phyloP scores from a whole-genome alignment of 331 rosid genomes.

The Spiraea crenata region DNA sequence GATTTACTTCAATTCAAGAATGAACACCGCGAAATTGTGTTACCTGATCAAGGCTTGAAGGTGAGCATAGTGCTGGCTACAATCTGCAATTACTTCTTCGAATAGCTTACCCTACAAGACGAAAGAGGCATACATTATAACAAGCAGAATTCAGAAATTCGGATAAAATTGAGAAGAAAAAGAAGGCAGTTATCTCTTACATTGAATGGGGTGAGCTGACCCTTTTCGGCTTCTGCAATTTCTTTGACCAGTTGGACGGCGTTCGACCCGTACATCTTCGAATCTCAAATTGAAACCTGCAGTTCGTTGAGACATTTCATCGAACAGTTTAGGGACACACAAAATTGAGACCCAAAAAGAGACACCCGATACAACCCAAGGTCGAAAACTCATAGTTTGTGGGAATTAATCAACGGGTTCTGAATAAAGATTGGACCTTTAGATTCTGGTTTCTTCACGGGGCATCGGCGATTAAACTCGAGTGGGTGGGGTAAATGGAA shows the following conservation, averaged over 20 bases:
- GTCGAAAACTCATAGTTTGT: neutral
- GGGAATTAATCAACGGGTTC: neutral
- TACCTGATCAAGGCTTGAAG: conserved; percentile 82
- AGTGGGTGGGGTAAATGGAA: no score
- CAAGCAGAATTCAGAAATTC: neutral
- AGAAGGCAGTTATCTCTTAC: conserved; percentile 27
- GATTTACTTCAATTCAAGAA: neutral
- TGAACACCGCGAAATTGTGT: neutral
- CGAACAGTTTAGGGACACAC: neutral
- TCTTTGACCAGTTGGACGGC: conserved; percentile 73
- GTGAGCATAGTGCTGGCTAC: conserved; percentile 75
- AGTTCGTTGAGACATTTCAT: conserved; percentile 14
- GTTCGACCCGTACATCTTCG: conserved; percentile 66
- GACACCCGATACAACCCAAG: neutral
- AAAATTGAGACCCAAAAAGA: neutral
- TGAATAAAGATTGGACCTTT: neutral
- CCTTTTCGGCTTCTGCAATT: conserved; percentile 54
- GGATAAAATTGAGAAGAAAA: neutral
- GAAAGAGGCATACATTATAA: conserved; percentile 8
- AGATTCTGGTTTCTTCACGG: neutral
- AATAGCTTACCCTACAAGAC: conserved; percentile 56
- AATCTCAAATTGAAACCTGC: conserved; percentile 12
- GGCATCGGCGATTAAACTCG: neutral
- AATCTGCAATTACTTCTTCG: conserved; percentile 68
- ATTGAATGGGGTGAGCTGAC: conserved; percentile 60